Evolutionary conservation across 1,139 yeast species (phyloP).

Genomic region (Debaryomycetaceae sp.): DNA sequence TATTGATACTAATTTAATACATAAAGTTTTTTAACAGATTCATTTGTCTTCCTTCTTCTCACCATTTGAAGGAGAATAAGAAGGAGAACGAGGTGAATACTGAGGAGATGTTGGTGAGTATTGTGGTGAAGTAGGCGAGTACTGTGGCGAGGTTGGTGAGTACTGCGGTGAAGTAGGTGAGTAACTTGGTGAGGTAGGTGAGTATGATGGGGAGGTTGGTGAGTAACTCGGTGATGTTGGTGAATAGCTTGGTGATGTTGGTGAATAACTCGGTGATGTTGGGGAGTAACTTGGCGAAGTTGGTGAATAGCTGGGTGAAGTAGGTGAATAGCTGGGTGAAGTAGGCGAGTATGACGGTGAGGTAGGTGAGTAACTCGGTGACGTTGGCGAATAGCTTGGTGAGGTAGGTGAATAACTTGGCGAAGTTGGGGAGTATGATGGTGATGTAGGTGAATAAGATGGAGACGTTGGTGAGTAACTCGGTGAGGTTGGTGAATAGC

Average conservation of each 20-base stretch:
- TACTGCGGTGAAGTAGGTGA: slow-evolving; percentile 57
- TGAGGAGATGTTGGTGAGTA: slow-evolving; percentile 62
- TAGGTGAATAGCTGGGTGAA: slow-evolving; percentile 67
- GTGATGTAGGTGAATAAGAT: slow-evolving; percentile 69
- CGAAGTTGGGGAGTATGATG: slow-evolving; percentile 68
- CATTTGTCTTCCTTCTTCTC: slow-evolving; percentile 1
- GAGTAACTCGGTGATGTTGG: slow-evolving; percentile 65
- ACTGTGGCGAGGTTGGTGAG: slow-evolving; percentile 59
- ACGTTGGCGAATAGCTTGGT: slow-evolving; percentile 70
- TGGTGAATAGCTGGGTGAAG: slow-evolving; percentile 75
- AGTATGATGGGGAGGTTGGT: slow-evolving; percentile 61
- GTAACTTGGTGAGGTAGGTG: slow-evolving; percentile 46
- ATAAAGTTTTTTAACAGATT: background rate
- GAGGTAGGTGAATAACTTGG: slow-evolving; percentile 75
- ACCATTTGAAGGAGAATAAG: slow-evolving; percentile 31
- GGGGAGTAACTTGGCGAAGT: slow-evolving; percentile 61
- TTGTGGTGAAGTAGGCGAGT: slow-evolving; percentile 57
- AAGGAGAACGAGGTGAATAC: slow-evolving; percentile 60
- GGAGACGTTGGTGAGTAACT: slow-evolving; percentile 69
- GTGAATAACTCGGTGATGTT: slow-evolving; percentile 53
- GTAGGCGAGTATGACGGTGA: slow-evolving; percentile 71
- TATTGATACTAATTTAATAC: background rate
- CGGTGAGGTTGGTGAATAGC: slow-evolving; percentile 55
- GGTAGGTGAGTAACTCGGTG: slow-evolving; percentile 70
- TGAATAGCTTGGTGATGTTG: slow-evolving; percentile 62